phyloP scores from a whole-genome alignment of 1,284 basidiomycete genomes.

The Ustilago loliicola region DNA sequence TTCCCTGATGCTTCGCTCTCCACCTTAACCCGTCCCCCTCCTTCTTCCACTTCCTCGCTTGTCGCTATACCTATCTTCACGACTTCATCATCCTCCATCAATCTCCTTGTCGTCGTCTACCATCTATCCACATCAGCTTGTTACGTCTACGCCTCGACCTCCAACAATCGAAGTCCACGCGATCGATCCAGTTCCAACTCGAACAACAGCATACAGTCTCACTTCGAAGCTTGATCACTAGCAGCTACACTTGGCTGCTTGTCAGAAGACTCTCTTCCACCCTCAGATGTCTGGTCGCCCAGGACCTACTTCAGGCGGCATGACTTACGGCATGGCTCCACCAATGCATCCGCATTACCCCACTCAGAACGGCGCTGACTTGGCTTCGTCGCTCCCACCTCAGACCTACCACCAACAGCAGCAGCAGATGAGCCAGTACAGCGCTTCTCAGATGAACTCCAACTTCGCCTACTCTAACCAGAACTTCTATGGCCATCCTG shows the following conservation, averaged over 20 bases:
- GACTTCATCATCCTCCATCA: constrained; percentile 1
- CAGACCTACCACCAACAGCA: constrained; percentile 37
- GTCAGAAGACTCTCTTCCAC: neutral
- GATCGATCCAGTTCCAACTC: neutral
- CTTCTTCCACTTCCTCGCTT: constrained; percentile 10
- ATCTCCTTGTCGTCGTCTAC: neutral
- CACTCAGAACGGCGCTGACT: constrained; percentile 32
- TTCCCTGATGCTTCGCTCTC: constrained; percentile 39
- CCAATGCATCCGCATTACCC: constrained; percentile 51
- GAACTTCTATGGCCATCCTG: constrained; percentile 44
- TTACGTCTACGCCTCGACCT: neutral
- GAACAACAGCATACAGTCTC: constrained; percentile 1
- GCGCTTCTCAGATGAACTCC: constrained; percentile 38
- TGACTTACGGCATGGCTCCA: constrained; percentile 54
- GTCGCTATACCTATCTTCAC: neutral
- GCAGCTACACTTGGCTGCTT: neutral
- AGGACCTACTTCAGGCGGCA: constrained; percentile 21
- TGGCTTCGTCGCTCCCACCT: constrained; percentile 27
- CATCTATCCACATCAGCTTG: neutral
- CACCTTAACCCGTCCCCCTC: constrained; percentile 18
- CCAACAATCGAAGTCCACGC: neutral
- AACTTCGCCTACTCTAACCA: constrained; percentile 41
- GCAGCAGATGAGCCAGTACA: constrained; percentile 46
- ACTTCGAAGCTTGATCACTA: neutral
- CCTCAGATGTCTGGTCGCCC: constrained; percentile 30